Conservation (phyloP, 2,329 filamentous ascomycete genomes). For the Fusarium pseudoanthophilum region DNA sequence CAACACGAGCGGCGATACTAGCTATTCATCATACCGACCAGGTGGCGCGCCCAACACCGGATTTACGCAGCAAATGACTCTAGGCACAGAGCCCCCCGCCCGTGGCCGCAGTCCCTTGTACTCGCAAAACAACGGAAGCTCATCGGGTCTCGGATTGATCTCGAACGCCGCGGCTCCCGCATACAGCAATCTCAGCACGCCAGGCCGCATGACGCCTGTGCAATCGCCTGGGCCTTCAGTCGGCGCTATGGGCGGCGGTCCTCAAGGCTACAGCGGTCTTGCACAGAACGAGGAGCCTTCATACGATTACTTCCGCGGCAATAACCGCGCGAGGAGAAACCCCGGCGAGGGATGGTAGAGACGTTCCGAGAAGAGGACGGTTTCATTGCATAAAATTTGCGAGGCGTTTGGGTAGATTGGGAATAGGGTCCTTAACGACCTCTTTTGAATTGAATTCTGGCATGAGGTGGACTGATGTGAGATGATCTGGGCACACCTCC, state of each 20-base stretch:
- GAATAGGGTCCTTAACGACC: slow-evolving; percentile 3
- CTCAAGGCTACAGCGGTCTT: slow-evolving; percentile 68
- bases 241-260: slow-evolving; percentile 67
- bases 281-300: slow-evolving; percentile 62
- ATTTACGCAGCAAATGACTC: slow-evolving; percentile 41
- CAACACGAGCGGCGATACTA: slow-evolving; percentile 43
- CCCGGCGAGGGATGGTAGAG: slow-evolving; percentile 56
- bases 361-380: neutral
- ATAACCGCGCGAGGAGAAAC: slow-evolving; percentile 40
- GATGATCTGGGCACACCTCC: slow-evolving; percentile 20
- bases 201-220: slow-evolving; percentile 40
- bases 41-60: slow-evolving; percentile 22
- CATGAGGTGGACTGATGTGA: slow-evolving; percentile 29
- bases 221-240: slow-evolving; percentile 54
- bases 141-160: slow-evolving; percentile 64
- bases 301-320: slow-evolving; percentile 68
- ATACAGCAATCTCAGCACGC: slow-evolving; percentile 46
- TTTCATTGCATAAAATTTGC: slow-evolving; percentile 39
- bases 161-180: slow-evolving; percentile 64
- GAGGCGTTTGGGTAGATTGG: slow-evolving; percentile 48
- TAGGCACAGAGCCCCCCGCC: slow-evolving; percentile 39
- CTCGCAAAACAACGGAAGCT: slow-evolving; percentile 62
- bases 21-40: slow-evolving; percentile 46
- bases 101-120: slow-evolving; percentile 62
- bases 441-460: slow-evolving; percentile 25